Conservation (phyloP, 148 eudicot genomes). For the Fallopia convolvulus region DNA sequence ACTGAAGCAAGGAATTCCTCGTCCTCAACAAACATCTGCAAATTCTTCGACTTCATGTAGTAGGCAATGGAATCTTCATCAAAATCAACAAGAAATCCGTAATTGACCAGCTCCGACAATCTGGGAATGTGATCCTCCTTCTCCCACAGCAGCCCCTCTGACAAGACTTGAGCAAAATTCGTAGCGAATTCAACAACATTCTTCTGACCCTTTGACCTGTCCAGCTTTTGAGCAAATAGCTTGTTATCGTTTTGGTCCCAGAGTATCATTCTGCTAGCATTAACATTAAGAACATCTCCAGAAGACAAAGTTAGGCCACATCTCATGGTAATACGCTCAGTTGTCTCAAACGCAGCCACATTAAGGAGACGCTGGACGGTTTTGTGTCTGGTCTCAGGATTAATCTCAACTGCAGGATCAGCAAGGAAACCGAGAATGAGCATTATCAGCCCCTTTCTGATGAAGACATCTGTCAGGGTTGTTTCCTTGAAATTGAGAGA, state of each 20-base stretch:
- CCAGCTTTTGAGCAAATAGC: constrained; percentile 33
- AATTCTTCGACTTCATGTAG: constrained; percentile 47
- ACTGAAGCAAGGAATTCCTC: constrained; percentile 34
- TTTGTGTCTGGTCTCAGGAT: constrained; percentile 33
- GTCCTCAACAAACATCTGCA: constrained; percentile 47
- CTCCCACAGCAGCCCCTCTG: constrained; percentile 58
- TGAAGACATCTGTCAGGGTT: constrained; percentile 17
- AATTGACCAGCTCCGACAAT: constrained; percentile 46
- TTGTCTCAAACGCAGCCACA: constrained; percentile 27
- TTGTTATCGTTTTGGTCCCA: constrained; percentile 40
- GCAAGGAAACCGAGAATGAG: constrained; percentile 49
- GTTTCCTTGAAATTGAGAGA: constrained; percentile 18
- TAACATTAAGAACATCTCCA: constrained; percentile 28
- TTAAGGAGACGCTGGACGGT: constrained; percentile 25
- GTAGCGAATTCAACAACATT: constrained; percentile 39
- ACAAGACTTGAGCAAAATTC: constrained; percentile 36
- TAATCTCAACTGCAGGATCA: constrained; percentile 27
- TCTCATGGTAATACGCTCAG: constrained; percentile 22
- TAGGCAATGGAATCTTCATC: constrained; percentile 41
- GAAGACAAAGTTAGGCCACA: constrained; percentile 35
- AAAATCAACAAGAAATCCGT: constrained; percentile 42
- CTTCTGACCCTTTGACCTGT: constrained; percentile 22
- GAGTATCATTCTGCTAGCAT: constrained; percentile 30
- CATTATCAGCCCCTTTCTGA: constrained; percentile 35
- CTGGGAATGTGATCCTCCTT: constrained; percentile 27